Evolutionary conservation across 169 alveolate genomes (phyloP), one percentile per base, ranked within the genome.

Genomic region (Plasmodium gonderi): DNA sequence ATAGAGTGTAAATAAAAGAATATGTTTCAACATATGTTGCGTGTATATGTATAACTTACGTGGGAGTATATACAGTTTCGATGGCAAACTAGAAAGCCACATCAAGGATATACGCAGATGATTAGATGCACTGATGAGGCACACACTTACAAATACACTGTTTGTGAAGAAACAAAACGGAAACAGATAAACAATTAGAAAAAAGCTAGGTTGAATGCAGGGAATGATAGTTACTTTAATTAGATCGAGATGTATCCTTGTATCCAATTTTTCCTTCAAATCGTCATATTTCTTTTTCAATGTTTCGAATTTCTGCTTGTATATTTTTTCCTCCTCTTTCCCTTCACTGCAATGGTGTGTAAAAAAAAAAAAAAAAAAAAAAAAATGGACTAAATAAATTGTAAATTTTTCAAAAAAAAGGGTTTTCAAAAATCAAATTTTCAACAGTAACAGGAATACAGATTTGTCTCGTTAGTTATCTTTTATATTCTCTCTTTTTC

Each of bases 191-290:
- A 2, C 4, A 0, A 75, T 17, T 6, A 60, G 9, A 17, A 6
- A 29, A 60, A 60, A 60, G 6, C 9, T 6, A 14, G 17, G 0
- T 14, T 60, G 74, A 64, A 64, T 7, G 42, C 60, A 5, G 33
- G 72, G 12, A 47, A 47, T 60, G 29, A 17, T 26, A 2, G 11
- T 68, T 68, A 47, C 92, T 80, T 82, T 82, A 36, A 82, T 82
- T 23, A 68, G 75, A 51, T 82, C 92, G 29, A 82, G 65, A 31
- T 82, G 77, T 20, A 82, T 69, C 79, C 72, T 68, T 9, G 36
- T 82, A 68, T 82, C 82, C 44, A 82, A 23, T 23, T 60, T 82
- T 82, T 72, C 80, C 82, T 72, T 82, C 49, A 82, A 80, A 49
- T 47, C 44, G 65, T 69, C 75, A 82, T 82, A 82, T 49, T 82